Evolutionary conservation across 345 rosid genomes (phyloP), one percentile per base, ranked within the genome.

Genomic region (Laguncularia racemosa): DNA sequence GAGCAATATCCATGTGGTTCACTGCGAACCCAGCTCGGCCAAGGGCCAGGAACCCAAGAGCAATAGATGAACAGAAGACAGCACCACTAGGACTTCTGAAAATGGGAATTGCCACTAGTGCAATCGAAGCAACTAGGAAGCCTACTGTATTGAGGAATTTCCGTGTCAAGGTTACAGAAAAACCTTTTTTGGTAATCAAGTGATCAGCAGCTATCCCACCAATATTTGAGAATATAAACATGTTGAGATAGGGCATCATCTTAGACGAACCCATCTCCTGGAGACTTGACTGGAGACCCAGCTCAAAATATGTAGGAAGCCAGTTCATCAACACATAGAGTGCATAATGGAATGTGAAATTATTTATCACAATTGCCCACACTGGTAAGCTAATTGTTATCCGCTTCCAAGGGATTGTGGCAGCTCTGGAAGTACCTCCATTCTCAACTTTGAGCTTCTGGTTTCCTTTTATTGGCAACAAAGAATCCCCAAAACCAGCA

Each of bases 11-110:
- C 97, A 93, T 89, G 72, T 89, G 99, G 74, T 93, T 93, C 62
- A 93, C 96, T 0, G 99, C 99, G 64, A 93, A 89, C 20, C 99
- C 99, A n/a, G 99, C 93, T 68, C 97, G 82, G 44, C 97, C 96
- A 20, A 93, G 62, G 13, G 99, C 99, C 67, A 93, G 66, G 69
- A 82, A 93, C 47, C 97, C 97, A 48, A 93, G 95, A 53, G 95
- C 99, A 57, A 84, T 70, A 1, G 99, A 87, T 19, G 99, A 87
- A 61, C 97, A 89, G 20, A 89, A 72, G 64, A 85, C 77, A 51
- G 95, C 99, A 26, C 99, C 97, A 56, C 55, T 60, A 2, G 88
- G 73, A 28, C 95, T 77, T 81, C 96, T 82, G 65, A 87, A 93
- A 19, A 73, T 43, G 40, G 99, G 97, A 62, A 89, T 81, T 6